Conservation (phyloP, 495 filamentous ascomycete genomes). For the Daldinia bambusicola region DNA sequence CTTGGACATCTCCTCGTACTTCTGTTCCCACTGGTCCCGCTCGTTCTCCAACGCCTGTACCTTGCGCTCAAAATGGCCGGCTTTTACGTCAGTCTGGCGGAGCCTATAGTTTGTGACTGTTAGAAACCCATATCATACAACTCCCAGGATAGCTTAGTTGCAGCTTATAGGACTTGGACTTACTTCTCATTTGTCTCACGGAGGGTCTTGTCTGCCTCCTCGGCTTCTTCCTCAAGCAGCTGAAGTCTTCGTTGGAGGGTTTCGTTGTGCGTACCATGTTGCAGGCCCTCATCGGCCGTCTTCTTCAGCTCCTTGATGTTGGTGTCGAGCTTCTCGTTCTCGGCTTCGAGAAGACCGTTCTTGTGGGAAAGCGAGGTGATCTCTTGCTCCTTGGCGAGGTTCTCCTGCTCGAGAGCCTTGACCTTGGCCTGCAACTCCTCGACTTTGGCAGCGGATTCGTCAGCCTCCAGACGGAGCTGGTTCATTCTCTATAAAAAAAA, state of each 20-base stretch:
- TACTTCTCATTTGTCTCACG: conserved; percentile 99
- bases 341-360: conserved; percentile 84
- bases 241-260: conserved; percentile 88
- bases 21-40: conserved; percentile 91
- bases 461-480: conserved; percentile 90
- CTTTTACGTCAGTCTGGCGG: conserved; percentile 98
- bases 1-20: conserved; percentile 95
- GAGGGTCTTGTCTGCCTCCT: conserved; percentile 91
- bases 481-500: conserved; percentile 78
- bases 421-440: conserved; percentile 88
- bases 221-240: conserved; percentile 96
- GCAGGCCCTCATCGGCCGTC: conserved; percentile 74
- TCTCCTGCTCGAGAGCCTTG: conserved; percentile 94
- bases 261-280: conserved; percentile 87
- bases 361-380: conserved; percentile 94
- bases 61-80: conserved; percentile 99
- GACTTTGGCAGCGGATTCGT: conserved; percentile 77
- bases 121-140: conserved; percentile 39
- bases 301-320: conserved; percentile 81
- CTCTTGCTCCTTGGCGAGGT: conserved; percentile 94
- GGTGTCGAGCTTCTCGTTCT: conserved; percentile 89
- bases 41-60: conserved; percentile 92
- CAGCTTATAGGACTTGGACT: conserved; percentile 45
- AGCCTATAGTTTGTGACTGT: conserved; percentile 67
- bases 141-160: background rate